Base-by-base conservation (phyloP, 2,329 filamentous ascomycete species). In the Monilinia vaccinii-corymbosi region DNA sequence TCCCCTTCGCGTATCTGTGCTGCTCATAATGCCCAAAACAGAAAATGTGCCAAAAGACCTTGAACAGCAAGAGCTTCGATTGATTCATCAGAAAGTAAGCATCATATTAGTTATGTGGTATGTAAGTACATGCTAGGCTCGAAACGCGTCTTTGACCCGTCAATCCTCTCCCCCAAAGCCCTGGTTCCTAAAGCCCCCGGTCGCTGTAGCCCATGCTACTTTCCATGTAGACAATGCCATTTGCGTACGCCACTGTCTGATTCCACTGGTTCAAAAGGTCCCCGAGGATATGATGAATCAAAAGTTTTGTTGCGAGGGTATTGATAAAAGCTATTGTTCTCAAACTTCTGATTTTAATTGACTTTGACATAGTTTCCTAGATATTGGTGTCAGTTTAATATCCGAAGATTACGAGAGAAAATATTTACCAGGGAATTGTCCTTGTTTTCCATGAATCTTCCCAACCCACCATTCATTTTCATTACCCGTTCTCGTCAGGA, bases 381-480 rank as follows among this genome's bases (percentile, higher is more conserved):
- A 42, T 38, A 21, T 46, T 47, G 10, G 48, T 9, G 56, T 70
- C 62, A 70, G 60, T 49, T 47, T 45, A 21, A 40, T 44, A 10
- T 31, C 4, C 23, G 23, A 36, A 4, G 10, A 36, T 7, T 53
- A 18, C 18, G n/a, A 16, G 14, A 14, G 16, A 48, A 16, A 32
- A 34, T 46, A 63, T 84, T 72, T 79, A 96, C 94, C 94, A 76
- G 94, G 94, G 73, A 99, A 99, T 71, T 97, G 93, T 31, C 94
- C 94, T 70, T 89, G 79, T 75, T 87, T 87, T 52, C 88, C 91
- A 61, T 87, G 80, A 58, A 96, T 72, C 71, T 84, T 89, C 42
- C 94, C 94, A 10, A 81, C 86, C 94, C 94, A 99, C 94, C 94
- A 99, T 74, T 99, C 94, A 68, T 99, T 97, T 56, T 90, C 86